Evolutionary conservation across 352 stramenopile species (phyloP).

Genomic region (Elongisporangium undulatum): DNA sequence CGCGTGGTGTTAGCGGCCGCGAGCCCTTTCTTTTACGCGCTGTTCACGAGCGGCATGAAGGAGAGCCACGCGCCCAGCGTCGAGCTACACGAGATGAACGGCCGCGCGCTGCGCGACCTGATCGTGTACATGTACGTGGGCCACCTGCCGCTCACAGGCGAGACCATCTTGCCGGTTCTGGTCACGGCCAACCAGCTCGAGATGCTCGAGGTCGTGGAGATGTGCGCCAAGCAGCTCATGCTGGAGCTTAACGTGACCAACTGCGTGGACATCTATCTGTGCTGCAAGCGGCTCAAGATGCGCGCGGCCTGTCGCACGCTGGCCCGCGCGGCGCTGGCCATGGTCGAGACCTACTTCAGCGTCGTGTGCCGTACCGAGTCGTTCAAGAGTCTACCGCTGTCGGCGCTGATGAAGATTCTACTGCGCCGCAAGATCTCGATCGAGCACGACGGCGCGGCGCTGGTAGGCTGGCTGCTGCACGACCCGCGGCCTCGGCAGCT

Average conservation of each 20-base stretch:
- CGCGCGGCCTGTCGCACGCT: constrained; percentile 41
- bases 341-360: constrained; percentile 62
- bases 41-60: constrained; percentile 76
- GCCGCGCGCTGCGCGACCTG: constrained; percentile 38
- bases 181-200: constrained; percentile 68
- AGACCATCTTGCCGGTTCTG: constrained; percentile 59
- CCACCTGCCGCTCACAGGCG: constrained; percentile 41
- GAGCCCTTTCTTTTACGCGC: constrained; percentile 68
- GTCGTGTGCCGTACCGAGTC: constrained; percentile 48
- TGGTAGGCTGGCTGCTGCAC: constrained; percentile 49
- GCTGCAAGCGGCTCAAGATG: constrained; percentile 52
- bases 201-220: constrained; percentile 61
- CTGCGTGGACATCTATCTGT: constrained; percentile 73
- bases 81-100: constrained; percentile 48
- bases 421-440: constrained; percentile 21
- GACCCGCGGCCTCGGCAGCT: constrained; percentile 30
- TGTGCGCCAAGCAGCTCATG: constrained; percentile 72
- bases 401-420: constrained; percentile 37
- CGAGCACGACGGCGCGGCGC: constrained; percentile 23
- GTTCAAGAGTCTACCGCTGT: constrained; percentile 52
- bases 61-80: constrained; percentile 38
- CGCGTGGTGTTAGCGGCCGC: constrained; percentile 54
- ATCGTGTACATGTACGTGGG: constrained; percentile 70
- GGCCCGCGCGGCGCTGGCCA: constrained; percentile 45
- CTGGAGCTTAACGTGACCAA: constrained; percentile 60